These are phyloP conservation scores for Blastobotrys indianensis DNA, from an alignment of 1,139 yeast species.

Conservation along the genomic window DNA sequence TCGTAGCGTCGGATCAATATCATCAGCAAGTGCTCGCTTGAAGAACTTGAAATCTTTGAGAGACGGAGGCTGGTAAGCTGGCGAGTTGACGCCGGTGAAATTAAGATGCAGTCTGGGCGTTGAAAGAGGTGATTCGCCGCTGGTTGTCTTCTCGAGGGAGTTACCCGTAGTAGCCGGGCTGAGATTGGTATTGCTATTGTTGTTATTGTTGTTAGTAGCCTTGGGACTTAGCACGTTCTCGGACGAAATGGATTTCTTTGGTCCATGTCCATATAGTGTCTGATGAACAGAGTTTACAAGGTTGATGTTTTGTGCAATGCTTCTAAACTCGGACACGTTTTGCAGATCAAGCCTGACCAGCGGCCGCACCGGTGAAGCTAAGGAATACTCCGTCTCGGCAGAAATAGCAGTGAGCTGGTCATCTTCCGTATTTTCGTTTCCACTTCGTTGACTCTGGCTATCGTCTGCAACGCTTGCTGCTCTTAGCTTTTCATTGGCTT, in stretches of 20 bases:
- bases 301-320: slow-evolving; percentile 11
- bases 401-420: background rate
- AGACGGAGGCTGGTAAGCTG: slow-evolving; percentile 17
- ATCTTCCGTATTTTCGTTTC: background rate
- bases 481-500: background rate
- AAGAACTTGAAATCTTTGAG: slow-evolving; percentile 56
- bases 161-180: too few relatives aligned
- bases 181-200: background rate
- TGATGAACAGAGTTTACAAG: slow-evolving; percentile 7
- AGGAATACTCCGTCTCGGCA: slow-evolving; percentile 4
- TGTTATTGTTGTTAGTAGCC: background rate
- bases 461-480: slow-evolving; percentile 11
- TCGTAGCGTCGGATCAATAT: slow-evolving; percentile 65
- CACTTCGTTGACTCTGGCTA: slow-evolving; percentile 7
- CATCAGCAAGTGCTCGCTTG: slow-evolving; percentile 63
- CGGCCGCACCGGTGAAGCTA: slow-evolving; percentile 18
- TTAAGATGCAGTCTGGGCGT: slow-evolving; percentile 3
- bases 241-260: too few relatives aligned
- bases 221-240: background rate
- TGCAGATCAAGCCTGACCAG: slow-evolving; percentile 20
- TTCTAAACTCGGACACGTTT: slow-evolving; percentile 12
- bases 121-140: slow-evolving; percentile 6
- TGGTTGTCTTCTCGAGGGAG: slow-evolving; percentile 1
- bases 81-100: background rate
- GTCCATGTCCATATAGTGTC: too few relatives aligned